Evolutionary conservation across 805 yeast species (phyloP).

Genomic region (Aciculoconidium aculeatum): DNA sequence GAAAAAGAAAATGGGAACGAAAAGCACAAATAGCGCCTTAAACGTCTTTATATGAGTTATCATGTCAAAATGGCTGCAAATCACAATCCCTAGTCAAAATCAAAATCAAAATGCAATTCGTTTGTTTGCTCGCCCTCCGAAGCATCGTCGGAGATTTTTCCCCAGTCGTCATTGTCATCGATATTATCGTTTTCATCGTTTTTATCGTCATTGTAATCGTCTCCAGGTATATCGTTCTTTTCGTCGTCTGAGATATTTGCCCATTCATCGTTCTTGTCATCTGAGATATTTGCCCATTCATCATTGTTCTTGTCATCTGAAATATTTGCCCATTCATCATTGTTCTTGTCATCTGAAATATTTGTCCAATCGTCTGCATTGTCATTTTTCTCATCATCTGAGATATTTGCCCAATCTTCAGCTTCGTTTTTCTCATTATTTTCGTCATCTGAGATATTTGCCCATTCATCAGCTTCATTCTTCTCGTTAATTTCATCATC

Average conservation of each 20-base stretch:
- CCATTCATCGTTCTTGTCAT: neutral
- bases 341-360: conserved; percentile 2
- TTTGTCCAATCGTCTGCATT: neutral
- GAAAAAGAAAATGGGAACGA: no score
- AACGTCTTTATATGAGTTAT: no score
- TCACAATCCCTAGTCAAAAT: conserved; percentile 15
- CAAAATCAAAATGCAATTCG: conserved; percentile 20
- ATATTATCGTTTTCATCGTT: neutral
- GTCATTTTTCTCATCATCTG: conserved; percentile 2
- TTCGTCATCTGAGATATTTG: conserved; percentile 1
- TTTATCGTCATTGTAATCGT: conserved; percentile 2
- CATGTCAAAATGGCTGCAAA: neutral
- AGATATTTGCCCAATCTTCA: neutral
- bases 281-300: neutral
- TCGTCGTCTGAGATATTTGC: no score
- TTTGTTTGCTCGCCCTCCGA: neutral
- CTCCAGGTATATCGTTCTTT: conserved; percentile 2
- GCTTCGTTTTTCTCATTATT: neutral
- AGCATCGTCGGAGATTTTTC: neutral
- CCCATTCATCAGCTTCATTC: conserved; percentile 1
- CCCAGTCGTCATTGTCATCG: conserved; percentile 3
- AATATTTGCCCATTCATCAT: neutral
- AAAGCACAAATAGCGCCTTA: no score
- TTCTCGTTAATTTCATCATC: neutral
- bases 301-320: neutral